Conservation (phyloP, 495 filamentous ascomycete species). For the Podospora comata region DNA sequence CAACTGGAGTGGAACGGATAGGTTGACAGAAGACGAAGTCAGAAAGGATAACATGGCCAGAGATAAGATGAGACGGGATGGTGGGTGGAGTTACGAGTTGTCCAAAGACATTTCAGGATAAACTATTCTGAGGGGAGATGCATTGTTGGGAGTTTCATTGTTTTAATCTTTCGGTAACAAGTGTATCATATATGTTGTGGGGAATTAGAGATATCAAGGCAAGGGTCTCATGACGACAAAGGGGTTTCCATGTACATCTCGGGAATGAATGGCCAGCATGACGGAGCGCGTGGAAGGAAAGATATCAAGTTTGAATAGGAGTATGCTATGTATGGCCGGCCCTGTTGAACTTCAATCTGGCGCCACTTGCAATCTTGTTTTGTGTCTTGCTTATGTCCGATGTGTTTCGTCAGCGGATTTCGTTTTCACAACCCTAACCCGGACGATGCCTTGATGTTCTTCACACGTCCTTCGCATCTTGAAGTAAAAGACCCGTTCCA, state of each 20-base stretch:
- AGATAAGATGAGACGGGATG: constrained; percentile 75
- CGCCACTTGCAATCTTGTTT: too few species aligned
- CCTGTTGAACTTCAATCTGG: too few species aligned
- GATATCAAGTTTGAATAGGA: background rate
- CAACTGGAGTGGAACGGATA: constrained; percentile 85
- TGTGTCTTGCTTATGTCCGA: too few species aligned
- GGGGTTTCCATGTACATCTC: background rate
- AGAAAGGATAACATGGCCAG: constrained; percentile 74
- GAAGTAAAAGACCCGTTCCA: too few species aligned
- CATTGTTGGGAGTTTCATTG: background rate
- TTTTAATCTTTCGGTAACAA: background rate
- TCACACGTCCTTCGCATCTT: too few species aligned
- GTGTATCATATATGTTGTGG: background rate
- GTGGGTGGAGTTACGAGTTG: constrained; percentile 76
- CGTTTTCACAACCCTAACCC: too few species aligned
- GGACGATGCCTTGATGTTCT: too few species aligned
- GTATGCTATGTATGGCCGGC: too few species aligned
- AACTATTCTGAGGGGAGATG: background rate
- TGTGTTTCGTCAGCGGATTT: too few species aligned
- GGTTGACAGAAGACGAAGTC: constrained; percentile 85
- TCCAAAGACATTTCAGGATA: constrained; percentile 1
- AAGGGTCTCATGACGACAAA: background rate
- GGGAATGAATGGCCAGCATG: background rate
- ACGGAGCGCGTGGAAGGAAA: background rate
- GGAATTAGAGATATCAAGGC: background rate